Percentiles rank a stretch among this genome's conserved stretches.
Evolutionary conservation across 768 basidiomycete genomes (phyloP).

Genomic region (Collybia mongolica): DNA sequence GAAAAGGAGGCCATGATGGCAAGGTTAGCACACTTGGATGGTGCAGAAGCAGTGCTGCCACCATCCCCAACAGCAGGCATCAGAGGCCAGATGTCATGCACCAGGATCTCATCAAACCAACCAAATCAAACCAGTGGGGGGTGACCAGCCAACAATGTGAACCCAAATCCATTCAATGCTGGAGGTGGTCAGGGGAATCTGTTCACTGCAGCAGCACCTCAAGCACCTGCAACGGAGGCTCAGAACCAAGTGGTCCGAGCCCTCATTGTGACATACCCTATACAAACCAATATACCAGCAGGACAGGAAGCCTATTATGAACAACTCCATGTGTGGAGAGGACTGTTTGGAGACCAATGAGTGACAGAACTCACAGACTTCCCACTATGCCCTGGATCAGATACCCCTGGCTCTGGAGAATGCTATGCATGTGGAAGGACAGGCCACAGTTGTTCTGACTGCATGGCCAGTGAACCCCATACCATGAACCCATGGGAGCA

Average conservation of each 20-base stretch:
- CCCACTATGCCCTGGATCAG: neutral
- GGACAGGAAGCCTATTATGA: neutral
- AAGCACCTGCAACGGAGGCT: neutral
- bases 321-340: neutral
- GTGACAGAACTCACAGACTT: neutral
- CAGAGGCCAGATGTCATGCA: neutral
- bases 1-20: neutral
- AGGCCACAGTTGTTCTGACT: neutral
- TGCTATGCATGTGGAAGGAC: neutral
- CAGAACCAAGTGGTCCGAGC: neutral
- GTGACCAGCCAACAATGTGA: neutral
- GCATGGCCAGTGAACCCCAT: neutral
- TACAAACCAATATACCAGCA: neutral
- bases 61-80: neutral
- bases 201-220: neutral
- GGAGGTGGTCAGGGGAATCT: neutral
- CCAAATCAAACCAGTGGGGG: no score
- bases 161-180: neutral
- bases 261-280: neutral
- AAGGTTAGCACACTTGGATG: neutral
- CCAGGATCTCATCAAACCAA: neutral
- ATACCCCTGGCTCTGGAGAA: neutral
- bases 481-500: neutral
- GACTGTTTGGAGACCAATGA: neutral
- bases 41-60: no score